Conservation (phyloP, 768 basidiomycete genomes). For the Lactarius hengduanensis region DNA sequence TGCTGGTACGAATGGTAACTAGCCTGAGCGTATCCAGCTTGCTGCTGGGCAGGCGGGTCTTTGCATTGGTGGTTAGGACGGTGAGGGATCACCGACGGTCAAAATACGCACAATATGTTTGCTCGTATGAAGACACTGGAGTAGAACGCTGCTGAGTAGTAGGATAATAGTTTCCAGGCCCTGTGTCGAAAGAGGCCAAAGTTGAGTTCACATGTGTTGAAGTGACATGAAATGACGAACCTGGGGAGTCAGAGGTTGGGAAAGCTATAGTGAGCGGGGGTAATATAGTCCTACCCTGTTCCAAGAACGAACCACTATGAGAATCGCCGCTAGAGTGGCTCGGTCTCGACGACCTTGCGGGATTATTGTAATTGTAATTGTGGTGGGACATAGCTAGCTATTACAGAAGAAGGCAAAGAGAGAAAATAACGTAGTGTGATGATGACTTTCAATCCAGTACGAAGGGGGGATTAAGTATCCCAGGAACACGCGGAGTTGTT, state of each 20-base stretch:
- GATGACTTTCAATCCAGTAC: conserved; percentile 4
- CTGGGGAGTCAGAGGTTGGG: conserved; percentile 27
- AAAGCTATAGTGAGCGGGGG: conserved; percentile 29
- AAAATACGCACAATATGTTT: conserved; percentile 16
- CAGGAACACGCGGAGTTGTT: conserved; percentile 8
- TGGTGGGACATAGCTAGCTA: conserved; percentile 29
- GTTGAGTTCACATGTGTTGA: conserved; percentile 25
- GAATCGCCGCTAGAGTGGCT: conserved; percentile 22
- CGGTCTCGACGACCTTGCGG: conserved; percentile 20
- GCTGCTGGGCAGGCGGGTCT: conserved; percentile 16
- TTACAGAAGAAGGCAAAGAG: conserved; percentile 29
- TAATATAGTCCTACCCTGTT: conserved; percentile 29
- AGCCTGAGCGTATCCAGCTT: conserved; percentile 8
- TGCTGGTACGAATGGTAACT: conserved; percentile 12
- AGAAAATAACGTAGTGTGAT: conserved; percentile 26
- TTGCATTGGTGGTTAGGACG: conserved; percentile 10
- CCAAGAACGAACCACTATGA: conserved; percentile 27
- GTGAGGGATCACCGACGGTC: conserved; percentile 3
- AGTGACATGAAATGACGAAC: conserved; percentile 26
- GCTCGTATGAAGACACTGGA: conserved; percentile 17
- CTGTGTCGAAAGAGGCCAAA: conserved; percentile 16
- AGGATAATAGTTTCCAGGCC: conserved; percentile 14
- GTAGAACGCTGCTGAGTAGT: conserved; percentile 21
- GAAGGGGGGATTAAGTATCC: conserved; percentile 21
- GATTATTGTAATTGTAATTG: conserved; percentile 28